Conservation (phyloP, 1,139 yeast species). For the Suhomyces choctaworum region DNA sequence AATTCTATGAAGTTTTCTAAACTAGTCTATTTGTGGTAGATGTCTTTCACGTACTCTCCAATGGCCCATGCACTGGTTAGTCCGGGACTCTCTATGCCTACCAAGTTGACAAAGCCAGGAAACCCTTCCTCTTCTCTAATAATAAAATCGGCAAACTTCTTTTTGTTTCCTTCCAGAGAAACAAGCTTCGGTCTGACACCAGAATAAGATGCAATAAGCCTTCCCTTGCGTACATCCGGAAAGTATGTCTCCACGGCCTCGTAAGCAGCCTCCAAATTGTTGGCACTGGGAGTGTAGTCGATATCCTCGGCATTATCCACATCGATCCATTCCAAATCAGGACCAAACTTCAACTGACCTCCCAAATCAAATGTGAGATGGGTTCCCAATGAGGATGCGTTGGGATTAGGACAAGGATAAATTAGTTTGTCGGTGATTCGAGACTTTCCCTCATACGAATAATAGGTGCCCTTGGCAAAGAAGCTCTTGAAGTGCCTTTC, state of each 20-base stretch:
- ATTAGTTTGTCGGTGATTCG: constrained; percentile 44
- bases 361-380: constrained; percentile 84
- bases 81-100: constrained; percentile 92
- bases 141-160: constrained; percentile 66
- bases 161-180: constrained; percentile 41
- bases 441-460: constrained; percentile 33
- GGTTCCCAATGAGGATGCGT: constrained; percentile 77
- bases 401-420: constrained; percentile 79
- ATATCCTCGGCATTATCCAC: constrained; percentile 30
- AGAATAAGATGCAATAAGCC: constrained; percentile 65
- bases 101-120: constrained; percentile 75
- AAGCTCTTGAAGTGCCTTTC: constrained; percentile 57
- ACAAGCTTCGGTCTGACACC: constrained; percentile 82
- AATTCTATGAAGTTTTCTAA: too few relatives aligned
- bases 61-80: constrained; percentile 80
- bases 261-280: constrained; percentile 55
- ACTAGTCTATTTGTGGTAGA: constrained; percentile 25
- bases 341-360: constrained; percentile 82
- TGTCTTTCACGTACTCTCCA: constrained; percentile 62
- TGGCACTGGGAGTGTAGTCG: constrained; percentile 49
- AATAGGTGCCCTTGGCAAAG: constrained; percentile 87
- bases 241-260: constrained; percentile 62
- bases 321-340: constrained; percentile 82
- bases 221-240: constrained; percentile 53
- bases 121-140: constrained; percentile 63